Conservation (phyloP, 2,329 filamentous ascomycete species). For the Hawksworthiomyces lignivorus region DNA sequence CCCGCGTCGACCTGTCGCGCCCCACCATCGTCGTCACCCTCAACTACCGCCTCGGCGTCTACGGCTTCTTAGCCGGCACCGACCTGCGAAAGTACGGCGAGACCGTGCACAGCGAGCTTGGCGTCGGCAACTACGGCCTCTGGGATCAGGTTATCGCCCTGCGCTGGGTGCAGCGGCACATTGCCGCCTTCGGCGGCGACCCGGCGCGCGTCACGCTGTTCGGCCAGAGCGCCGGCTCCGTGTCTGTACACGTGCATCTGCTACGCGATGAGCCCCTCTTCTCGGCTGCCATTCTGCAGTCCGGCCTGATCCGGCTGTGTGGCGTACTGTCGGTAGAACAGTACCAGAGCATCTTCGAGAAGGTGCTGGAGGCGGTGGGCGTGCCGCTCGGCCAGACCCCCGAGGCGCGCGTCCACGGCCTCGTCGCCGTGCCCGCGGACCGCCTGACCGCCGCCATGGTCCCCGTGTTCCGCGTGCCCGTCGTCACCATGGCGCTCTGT, state of each 20-base stretch:
- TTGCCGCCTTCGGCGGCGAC: slow-evolving; percentile 11
- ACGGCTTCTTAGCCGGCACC: slow-evolving; percentile 37
- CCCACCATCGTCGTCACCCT: slow-evolving; percentile 20
- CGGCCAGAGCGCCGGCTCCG: slow-evolving; percentile 11
- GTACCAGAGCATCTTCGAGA: slow-evolving; percentile 10
- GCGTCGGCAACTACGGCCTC: slow-evolving; percentile 9
- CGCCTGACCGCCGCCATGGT: slow-evolving; percentile 7
- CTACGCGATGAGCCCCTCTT: slow-evolving; percentile 12
- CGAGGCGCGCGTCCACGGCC: not conserved
- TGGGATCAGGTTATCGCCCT: slow-evolving; percentile 11
- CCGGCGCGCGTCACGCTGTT: slow-evolving; percentile 6
- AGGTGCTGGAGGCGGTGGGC: slow-evolving; percentile 4
- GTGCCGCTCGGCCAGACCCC: slow-evolving; percentile 3
- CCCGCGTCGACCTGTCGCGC: not conserved
- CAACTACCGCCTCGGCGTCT: slow-evolving; percentile 26
- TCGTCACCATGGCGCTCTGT: slow-evolving; percentile 11
- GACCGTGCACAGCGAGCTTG: not conserved
- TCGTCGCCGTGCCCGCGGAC: not conserved
- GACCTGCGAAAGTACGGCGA: not conserved
- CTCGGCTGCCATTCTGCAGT: slow-evolving; percentile 12
- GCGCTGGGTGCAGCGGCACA: slow-evolving; percentile 11
- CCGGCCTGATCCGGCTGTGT: slow-evolving; percentile 7
- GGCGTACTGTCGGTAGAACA: slow-evolving; percentile 9
- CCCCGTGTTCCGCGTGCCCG: slow-evolving; percentile 7
- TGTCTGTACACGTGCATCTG: slow-evolving; percentile 9